phyloP scores from a whole-genome alignment of 768 basidiomycete species.

The Floccularia luteovirens region DNA sequence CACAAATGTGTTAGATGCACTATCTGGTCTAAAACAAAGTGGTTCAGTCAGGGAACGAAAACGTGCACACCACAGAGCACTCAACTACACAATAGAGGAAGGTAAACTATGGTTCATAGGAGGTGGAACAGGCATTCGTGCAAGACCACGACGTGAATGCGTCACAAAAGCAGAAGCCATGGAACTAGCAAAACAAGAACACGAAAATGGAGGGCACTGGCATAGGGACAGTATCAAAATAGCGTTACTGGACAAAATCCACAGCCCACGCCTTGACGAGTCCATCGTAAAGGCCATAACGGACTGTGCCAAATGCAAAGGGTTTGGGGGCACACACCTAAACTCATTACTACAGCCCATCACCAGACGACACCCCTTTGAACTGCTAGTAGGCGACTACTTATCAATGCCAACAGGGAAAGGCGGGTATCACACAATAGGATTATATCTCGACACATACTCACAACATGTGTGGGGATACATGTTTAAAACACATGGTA shows the following conservation, averaged over 20 bases:
- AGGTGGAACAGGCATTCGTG: constrained; percentile 8
- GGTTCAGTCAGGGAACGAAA: constrained; percentile 7
- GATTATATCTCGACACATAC: constrained; percentile 20
- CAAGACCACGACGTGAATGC: constrained; percentile 16
- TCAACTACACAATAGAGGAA: constrained; percentile 16
- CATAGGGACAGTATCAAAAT: constrained; percentile 23
- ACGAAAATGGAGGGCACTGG: constrained; percentile 21
- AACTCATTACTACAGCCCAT: constrained; percentile 28
- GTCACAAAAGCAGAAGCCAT: constrained; percentile 16
- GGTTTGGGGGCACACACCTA: constrained; percentile 20
- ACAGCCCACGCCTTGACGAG: constrained; percentile 18
- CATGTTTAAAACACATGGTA: constrained; percentile 17
- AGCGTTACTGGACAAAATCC: constrained; percentile 15
- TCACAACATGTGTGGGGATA: constrained; percentile 20
- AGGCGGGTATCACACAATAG: constrained; percentile 18
- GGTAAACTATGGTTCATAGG: constrained; percentile 18
- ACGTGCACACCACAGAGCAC: constrained; percentile 15
- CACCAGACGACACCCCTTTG: constrained; percentile 24
- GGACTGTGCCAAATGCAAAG: constrained; percentile 18
- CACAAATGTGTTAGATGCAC: constrained; percentile 13
- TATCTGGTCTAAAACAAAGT: constrained; percentile 13
- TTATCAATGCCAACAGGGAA: constrained; percentile 23
- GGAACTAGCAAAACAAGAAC: constrained; percentile 11
- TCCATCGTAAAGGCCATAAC: constrained; percentile 15
- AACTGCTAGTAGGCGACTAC: constrained; percentile 25